Base-by-base conservation (phyloP, 306 rosid genomes). In the Citrullus colocynthis region DNA sequence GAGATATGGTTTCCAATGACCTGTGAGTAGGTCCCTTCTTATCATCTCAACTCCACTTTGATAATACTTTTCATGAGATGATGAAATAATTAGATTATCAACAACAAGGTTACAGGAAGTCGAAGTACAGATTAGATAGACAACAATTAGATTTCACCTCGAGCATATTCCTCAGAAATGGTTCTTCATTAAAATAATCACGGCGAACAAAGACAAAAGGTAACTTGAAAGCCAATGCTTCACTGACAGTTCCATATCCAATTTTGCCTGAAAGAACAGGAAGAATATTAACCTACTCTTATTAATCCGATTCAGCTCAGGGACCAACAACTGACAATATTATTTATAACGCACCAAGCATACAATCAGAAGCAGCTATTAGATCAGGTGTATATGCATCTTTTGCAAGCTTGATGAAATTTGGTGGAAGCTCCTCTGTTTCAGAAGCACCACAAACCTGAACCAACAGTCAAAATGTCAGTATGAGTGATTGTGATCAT, bases 41-140 rank as follows among this genome's bases (percentile, higher is more conserved):
- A 96, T 92, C 99, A 96, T 96, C 87, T 96, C 99, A 80, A 96
- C 98, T 0, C 99, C 99, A 16, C 93, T 75, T 96, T 96, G 99
- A 83, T 85, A 89, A 76, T 79, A 74, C 98, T 96, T 84, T 75
- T 75, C n/a, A 61, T 70, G 44, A 18, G 74, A 73, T 42, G 54
- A 74, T 28, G 15, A 51, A 51, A 28, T 17, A 51, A 8, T 73
- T 9, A 73, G 45, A 73, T 49, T 73, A n/a, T 80, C 80, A 74
- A 84, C 75, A 73, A 85, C 77, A 56, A 71, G 74, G 24, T 48
- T 24, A 28, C 16, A 52, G n/a, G 57, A 66, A 45, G 14, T 21
- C 7, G 57, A 66, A 45, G 14, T 21, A 54, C 32, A 14, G 24
- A 72, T 65, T 37, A 37, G 51, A 17, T 9, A 54, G 60, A 59